A percentile compares a stretch with the other conserved stretches of the same genome.
These are phyloP conservation scores for Hyaloscypha bicolor DNA, from an alignment of 495 filamentous ascomycete genomes.

Conservation along the genomic window DNA sequence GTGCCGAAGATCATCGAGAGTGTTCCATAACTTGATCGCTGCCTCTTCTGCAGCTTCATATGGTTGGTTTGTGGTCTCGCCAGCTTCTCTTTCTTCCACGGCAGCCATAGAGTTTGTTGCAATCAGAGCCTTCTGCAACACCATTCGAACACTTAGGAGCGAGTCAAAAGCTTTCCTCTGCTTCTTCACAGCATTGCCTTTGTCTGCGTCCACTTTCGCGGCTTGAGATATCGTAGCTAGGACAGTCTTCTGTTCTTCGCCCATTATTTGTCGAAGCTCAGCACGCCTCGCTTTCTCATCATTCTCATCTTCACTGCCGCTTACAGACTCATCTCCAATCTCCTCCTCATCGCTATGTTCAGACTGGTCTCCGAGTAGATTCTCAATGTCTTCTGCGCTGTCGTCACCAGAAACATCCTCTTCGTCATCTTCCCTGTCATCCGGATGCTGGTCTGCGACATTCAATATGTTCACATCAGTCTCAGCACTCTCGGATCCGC, in stretches of 20 bases:
- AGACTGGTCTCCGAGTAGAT: constrained; percentile 37
- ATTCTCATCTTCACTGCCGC: constrained; percentile 40
- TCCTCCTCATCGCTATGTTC: constrained; percentile 39
- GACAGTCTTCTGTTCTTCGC: constrained; percentile 69
- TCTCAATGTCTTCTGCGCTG: constrained; percentile 31
- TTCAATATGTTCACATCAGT: constrained; percentile 36
- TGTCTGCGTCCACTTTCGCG: constrained; percentile 75
- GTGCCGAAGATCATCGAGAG: constrained; percentile 71
- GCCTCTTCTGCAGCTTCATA: constrained; percentile 83
- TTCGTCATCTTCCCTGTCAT: constrained; percentile 31
- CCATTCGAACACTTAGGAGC: constrained; percentile 84
- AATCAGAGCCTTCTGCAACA: constrained; percentile 85
- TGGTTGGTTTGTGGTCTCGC: constrained; percentile 39
- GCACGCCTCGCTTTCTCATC: constrained; percentile 50
- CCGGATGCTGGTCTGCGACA: constrained; percentile 32
- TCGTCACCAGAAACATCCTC: constrained; percentile 33
- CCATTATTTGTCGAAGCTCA: constrained; percentile 69
- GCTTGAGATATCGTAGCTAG: constrained; percentile 70
- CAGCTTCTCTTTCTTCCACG: constrained; percentile 38
- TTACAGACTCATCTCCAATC: constrained; percentile 36
- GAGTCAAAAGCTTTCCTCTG: constrained; percentile 86
- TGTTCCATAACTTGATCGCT: constrained; percentile 86
- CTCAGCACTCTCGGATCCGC: constrained; percentile 28
- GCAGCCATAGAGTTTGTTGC: constrained; percentile 74
- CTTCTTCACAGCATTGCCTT: constrained; percentile 80